phyloP scores from a whole-genome alignment of 441 rosid genomes.

The Sinapis alba region DNA sequence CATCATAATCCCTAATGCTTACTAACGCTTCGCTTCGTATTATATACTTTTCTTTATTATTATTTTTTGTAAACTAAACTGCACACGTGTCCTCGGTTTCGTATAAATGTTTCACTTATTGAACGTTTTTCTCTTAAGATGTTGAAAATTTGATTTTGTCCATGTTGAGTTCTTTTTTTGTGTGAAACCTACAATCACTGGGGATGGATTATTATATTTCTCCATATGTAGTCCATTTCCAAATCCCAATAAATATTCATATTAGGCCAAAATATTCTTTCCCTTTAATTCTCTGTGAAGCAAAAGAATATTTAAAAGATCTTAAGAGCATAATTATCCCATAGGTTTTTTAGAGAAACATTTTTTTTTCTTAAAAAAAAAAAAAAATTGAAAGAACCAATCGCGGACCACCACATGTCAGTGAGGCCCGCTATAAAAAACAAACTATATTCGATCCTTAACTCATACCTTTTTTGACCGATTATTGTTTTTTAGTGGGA shows the following conservation, averaged over 20 bases:
- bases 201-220: background rate
- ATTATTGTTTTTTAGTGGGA: too few relatives aligned
- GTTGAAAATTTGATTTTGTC: conserved; percentile 6
- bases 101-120: conserved; percentile 4
- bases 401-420: too few relatives aligned
- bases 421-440: too few relatives aligned
- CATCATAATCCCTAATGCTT: conserved; percentile 11
- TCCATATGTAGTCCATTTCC: background rate
- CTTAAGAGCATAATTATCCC: too few relatives aligned
- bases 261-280: background rate
- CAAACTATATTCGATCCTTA: too few relatives aligned
- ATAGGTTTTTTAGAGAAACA: too few relatives aligned
- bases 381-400: too few relatives aligned
- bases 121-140: background rate
- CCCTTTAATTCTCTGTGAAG: background rate
- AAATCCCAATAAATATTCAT: background rate
- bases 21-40: conserved; percentile 5
- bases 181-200: conserved; percentile 25
- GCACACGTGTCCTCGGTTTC: conserved; percentile 24
- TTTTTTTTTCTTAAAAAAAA: too few relatives aligned
- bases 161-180: background rate
- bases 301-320: background rate
- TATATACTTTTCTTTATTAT: background rate
- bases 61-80: conserved; percentile 21
- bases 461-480: too few relatives aligned